phyloP scores from a whole-genome alignment of 1,139 yeast species.

The Geotrichum candidum region DNA sequence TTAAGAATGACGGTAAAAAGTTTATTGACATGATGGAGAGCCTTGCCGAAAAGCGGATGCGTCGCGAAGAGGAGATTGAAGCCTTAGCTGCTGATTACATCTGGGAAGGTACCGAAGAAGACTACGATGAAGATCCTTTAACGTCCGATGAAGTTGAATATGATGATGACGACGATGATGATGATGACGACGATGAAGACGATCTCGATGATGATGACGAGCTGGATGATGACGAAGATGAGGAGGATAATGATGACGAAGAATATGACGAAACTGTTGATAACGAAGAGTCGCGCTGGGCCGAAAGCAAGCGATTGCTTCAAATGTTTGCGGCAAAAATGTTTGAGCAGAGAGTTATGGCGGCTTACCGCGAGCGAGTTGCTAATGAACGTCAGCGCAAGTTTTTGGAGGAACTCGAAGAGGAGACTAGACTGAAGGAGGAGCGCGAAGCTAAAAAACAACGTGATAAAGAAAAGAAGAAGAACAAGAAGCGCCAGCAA shows the following conservation, averaged over 20 bases:
- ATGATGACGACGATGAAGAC: slow-evolving; percentile 25
- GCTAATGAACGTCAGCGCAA: slow-evolving; percentile 68
- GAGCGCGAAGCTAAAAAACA: slow-evolving; percentile 68
- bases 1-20: slow-evolving; percentile 66
- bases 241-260: slow-evolving; percentile 26
- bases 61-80: slow-evolving; percentile 42
- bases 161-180: slow-evolving; percentile 22
- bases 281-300: slow-evolving; percentile 60
- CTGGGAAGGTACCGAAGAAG: slow-evolving; percentile 37
- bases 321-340: slow-evolving; percentile 71
- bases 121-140: slow-evolving; percentile 33
- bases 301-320: slow-evolving; percentile 70
- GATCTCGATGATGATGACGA: slow-evolving; percentile 24
- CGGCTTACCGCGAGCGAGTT: slow-evolving; percentile 65
- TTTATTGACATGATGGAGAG: slow-evolving; percentile 76
- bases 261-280: slow-evolving; percentile 38
- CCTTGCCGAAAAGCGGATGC: slow-evolving; percentile 53
- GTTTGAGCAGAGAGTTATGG: slow-evolving; percentile 63
- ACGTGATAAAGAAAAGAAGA: slow-evolving; percentile 68
- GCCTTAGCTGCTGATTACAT: slow-evolving; percentile 33
- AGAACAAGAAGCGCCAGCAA: slow-evolving; percentile 66
- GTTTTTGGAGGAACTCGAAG: slow-evolving; percentile 72
- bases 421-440: slow-evolving; percentile 61
- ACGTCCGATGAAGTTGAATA: slow-evolving; percentile 24
- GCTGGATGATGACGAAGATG: slow-evolving; percentile 22